Conservation (phyloP, 805 yeast species). For the Schwanniomyces occidentalis region DNA sequence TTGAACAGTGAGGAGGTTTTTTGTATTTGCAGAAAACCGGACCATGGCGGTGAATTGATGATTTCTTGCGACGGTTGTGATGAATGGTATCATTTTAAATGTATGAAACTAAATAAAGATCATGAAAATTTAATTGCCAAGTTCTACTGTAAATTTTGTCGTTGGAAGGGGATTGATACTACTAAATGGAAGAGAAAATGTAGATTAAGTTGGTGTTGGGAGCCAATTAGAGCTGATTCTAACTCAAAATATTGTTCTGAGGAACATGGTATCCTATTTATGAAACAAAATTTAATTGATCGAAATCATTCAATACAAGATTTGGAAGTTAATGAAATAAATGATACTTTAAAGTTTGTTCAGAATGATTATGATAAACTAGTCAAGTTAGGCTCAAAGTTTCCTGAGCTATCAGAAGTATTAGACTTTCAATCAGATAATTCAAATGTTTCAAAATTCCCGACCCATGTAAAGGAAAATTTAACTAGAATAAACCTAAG, state of each 20-base stretch:
- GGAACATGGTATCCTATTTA: conserved; percentile 62
- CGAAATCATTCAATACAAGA: conserved; percentile 11
- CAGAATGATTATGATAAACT: conserved; percentile 20
- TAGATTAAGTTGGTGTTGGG: conserved; percentile 54
- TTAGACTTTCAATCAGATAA: conserved; percentile 16
- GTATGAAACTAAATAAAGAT: conserved; percentile 59
- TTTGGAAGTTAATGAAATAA: conserved; percentile 20
- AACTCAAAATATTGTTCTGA: conserved; percentile 72
- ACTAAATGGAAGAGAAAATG: conserved; percentile 81
- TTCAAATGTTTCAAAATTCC: conserved; percentile 15
- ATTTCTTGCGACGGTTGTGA: conserved; percentile 95
- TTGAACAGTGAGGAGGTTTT: conserved; percentile 62
- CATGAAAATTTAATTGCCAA: conserved; percentile 58
- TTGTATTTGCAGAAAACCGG: conserved; percentile 79
- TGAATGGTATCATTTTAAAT: conserved; percentile 88
- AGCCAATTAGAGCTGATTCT: conserved; percentile 46
- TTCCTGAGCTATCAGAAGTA: conserved; percentile 47
- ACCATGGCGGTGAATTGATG: conserved; percentile 76
- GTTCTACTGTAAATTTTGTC: conserved; percentile 76
- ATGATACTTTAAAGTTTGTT: conserved; percentile 23
- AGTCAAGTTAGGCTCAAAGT: conserved; percentile 25
- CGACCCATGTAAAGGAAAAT: conserved; percentile 14
- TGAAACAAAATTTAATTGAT: conserved; percentile 27
- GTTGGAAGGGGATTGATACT: conserved; percentile 47
- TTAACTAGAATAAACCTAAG: conserved; percentile 20